phyloP scores from a whole-genome alignment of 306 rosid genomes.

The Citrullus colocynthis region DNA sequence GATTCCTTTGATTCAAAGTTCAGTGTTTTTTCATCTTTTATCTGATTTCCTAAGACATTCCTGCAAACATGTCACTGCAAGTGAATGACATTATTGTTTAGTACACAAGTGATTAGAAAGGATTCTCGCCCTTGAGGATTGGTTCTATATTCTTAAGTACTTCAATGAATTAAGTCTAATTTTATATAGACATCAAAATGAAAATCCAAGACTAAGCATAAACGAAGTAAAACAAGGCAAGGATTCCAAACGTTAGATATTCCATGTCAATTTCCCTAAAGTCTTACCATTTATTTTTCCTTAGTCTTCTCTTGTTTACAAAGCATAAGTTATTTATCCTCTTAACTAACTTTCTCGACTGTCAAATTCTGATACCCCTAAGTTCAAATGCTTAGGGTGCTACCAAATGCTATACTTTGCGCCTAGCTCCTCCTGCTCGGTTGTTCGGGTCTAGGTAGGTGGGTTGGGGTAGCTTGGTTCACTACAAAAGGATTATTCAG shows the following conservation, averaged over 20 bases:
- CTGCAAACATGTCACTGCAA: background rate
- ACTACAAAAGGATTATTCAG: background rate
- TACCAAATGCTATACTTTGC: background rate
- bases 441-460: background rate
- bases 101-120: background rate
- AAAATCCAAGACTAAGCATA: background rate
- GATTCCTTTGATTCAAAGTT: conserved; percentile 50
- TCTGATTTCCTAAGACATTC: background rate
- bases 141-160: background rate
- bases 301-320: background rate
- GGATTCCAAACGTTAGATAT: background rate
- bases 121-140: background rate
- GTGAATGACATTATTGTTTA: background rate
- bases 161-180: background rate
- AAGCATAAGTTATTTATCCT: background rate
- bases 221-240: background rate
- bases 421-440: background rate
- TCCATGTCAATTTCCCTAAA: background rate
- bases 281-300: background rate
- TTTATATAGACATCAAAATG: background rate
- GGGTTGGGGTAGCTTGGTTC: background rate
- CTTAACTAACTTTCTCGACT: background rate
- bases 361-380: background rate
- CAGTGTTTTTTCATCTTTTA: conserved; percentile 1
- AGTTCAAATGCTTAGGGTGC: background rate